Base-by-base conservation (phyloP, 2,329 filamentous ascomycete species). In the Pestalotiopsis sp. region DNA sequence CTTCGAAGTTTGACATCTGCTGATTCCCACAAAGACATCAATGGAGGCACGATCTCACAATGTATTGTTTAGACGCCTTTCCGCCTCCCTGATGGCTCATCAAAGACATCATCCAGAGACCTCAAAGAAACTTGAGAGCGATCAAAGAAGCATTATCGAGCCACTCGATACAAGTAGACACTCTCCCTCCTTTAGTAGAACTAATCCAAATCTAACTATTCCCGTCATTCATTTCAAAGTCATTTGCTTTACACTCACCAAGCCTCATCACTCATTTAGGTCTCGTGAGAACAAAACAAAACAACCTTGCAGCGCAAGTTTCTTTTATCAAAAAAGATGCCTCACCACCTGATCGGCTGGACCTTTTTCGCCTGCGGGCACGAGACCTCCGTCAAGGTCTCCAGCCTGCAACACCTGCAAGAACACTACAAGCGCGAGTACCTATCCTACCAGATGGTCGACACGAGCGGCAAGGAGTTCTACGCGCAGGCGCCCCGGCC, bases 241-340 rank as follows among this genome's bases (percentile, higher is more conserved):
- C 57, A 31, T 12, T 61, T n/a, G 7, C 38, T 20, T 23, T 38
- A 1, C 36, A 39, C 27, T 38, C 27, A 36, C n/a, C 11, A 36
- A 31, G 12, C 59, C 14, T 9, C 27, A 17, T 36, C 59, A 39
- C 36, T 39, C 59, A 5, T 61, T 39, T 39, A 61, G 59, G 31
- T 36, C 27, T 31, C 7, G 31, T 61, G 14, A 41, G 31, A 20
- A n/a, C n/a, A 25, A 23, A n/a, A 61, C 27, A 31, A 31, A 31
- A 31, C 27, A 31, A 39, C 2, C 59, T 61, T 61, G 59, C 59
- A 61, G 59, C n/a, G 59, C 59, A 61, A 61, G 59, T 39, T n/a
- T 52, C 11, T 27, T 31, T 31, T 6, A 7, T 6, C 27, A 31
- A 31, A 31, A 31, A 61, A 14, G 20, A 61, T 61, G 59, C 59